Evolutionary conservation across 805 yeast genomes (phyloP), one percentile per base, ranked within the genome.

Genomic region (Isabelozyma gotoi): DNA sequence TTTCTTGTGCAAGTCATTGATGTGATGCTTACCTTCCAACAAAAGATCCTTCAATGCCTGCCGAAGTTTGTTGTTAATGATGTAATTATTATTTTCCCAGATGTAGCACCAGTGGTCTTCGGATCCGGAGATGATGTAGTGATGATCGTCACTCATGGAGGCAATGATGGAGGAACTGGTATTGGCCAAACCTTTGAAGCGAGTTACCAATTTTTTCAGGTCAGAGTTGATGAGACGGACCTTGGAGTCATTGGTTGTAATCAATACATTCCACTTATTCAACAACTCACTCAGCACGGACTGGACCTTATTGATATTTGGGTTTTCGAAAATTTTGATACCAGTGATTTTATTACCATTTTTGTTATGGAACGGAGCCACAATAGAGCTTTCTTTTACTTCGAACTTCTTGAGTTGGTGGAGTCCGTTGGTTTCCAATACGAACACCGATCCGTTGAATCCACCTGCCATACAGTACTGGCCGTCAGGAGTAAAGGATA

Each of bases 21-120:
- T 39, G 38, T 64, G 72, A 43, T 57, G 56, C 36, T 60, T 65
- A 5, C 71, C 65, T 31, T 68, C 74, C 7, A 53, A 41, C 15
- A 66, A 52, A 11, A 68, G 39, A 17, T 71, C 77, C 38, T 61
- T 65, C 35, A 71, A 43, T 1, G 71, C 62, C 32, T 46, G 56
- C 24, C 59, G 63, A 41, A 73, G 54, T 51, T 54, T 67, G 49
- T 61, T 73, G 57, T 67, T 76, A 50, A 65, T 67, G 52, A 66
- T 67, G 29, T 63, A 55, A 42, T 71, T 68, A 48, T 71, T 65
- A 51, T 72, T 62, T 43, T 77, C 75, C 98, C 98, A 92, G 10
- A 88, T 67, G 56, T 90, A 91, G 11, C 87, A 79, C 82, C 90
- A 82, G 52, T 87, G 88, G 64, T 91, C 94, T 59, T 91, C 97